Percentiles rank a stretch among this genome's conserved stretches.
phyloP scores from a whole-genome alignment of 2,329 filamentous ascomycete genomes.

The Talaromyces islandicus region DNA sequence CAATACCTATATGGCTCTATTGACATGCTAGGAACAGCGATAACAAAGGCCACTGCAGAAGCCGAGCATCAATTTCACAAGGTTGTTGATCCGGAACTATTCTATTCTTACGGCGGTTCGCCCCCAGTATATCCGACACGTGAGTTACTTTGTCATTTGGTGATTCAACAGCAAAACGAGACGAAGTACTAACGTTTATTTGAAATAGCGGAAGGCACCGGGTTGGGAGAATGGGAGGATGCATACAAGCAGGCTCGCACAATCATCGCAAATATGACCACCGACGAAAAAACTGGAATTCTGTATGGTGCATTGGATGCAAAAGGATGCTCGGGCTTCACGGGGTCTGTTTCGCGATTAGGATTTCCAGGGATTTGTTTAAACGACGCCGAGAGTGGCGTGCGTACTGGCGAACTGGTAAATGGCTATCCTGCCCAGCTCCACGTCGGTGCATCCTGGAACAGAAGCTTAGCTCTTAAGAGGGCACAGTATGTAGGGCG shows the following conservation, averaged over 20 bases:
- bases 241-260: slow-evolving; percentile 10
- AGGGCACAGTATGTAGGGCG: slow-evolving; percentile 50
- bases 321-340: slow-evolving; percentile 31
- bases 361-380: slow-evolving; percentile 38
- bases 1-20: background rate
- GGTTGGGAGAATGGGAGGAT: slow-evolving; percentile 7
- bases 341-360: slow-evolving; percentile 26
- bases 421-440: slow-evolving; percentile 38
- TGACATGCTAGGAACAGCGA: background rate
- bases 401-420: slow-evolving; percentile 38
- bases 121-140: slow-evolving; percentile 3
- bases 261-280: slow-evolving; percentile 12
- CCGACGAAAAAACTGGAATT: slow-evolving; percentile 14
- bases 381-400: slow-evolving; percentile 36
- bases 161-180: background rate
- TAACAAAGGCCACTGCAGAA: background rate
- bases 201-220: background rate
- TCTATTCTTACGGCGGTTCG: slow-evolving; percentile 3
- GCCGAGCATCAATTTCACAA: background rate
- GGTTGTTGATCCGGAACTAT: background rate
- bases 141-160: background rate
- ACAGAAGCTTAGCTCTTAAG: slow-evolving; percentile 47
- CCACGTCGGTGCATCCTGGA: slow-evolving; percentile 47
- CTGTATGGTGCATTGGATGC: slow-evolving; percentile 6
- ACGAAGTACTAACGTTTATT: background rate